Base-by-base conservation (phyloP, 768 basidiomycete species). In the Lyophyllum atratum region DNA sequence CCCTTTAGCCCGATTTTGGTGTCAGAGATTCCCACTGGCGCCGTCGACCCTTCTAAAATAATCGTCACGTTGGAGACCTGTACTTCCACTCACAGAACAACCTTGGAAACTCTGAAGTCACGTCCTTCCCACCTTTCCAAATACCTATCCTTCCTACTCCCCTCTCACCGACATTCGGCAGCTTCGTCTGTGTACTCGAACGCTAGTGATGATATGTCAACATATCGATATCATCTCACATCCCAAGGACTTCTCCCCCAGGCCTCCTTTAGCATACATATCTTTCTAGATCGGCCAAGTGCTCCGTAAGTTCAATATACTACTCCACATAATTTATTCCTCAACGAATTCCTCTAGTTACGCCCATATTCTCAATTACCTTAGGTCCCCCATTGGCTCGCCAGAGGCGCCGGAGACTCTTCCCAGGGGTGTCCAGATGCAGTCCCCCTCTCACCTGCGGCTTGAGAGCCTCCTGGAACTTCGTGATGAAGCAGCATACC, bases 221-320 rank as follows among this genome's bases (percentile, higher is more conserved):
- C 80, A 57, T 86, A 90, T 66, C 81, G 78, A 39, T 79, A 82
- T 26, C 89, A 91, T 61, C 81, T 90, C 8, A 71, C 81, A 14
- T 81, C 86, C 7, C 82, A 84, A 53, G 86, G 85, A 6, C 71
- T 84, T 37, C 66, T 86, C 3, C 63, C 76, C 1, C 78, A 76
- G 24, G 66, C 77, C 2, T 76, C 82, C 5, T 72, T 73, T 34
- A 76, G 70, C 43, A 70, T 92, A 33, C 88, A 92, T 59, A 64
- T 93, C 14, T 94, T 94, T 72, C 75, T 94, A 22, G 92, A 94
- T 66, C 79, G 92, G 24, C 81, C 92, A 0, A 92, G 91, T 63
- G 76, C 85, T 28, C 87, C 92, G 89, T 92, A 72, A 77, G 90
- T 81, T 10, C 31, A 43, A 12, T n/a, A 52, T 19, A 2, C 8